Evolutionary conservation across 202 grass and related monocot genomes (phyloP).

Genomic region (Setaria italica): DNA sequence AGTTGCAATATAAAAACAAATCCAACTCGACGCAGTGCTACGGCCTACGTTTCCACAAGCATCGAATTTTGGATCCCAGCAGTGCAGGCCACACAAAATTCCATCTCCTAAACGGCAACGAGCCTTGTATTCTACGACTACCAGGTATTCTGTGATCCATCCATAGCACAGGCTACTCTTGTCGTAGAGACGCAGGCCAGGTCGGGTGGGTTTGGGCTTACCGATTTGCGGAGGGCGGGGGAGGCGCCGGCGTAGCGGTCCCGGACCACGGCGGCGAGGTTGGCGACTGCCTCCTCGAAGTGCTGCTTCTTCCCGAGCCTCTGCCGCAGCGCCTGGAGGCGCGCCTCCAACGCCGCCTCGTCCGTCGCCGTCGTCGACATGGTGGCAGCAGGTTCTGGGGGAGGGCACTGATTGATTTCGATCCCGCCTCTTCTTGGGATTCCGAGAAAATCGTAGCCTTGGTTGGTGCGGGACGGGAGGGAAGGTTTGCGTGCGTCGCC

Average conservation of each 20-base stretch:
- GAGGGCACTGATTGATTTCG: neutral
- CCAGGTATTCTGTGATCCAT: neutral
- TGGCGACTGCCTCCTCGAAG: slow-evolving; percentile 70
- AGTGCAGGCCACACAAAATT: neutral
- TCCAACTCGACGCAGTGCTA: neutral
- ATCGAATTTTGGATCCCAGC: slow-evolving; percentile 32
- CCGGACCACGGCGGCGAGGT: slow-evolving; percentile 58
- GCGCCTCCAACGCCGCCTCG: slow-evolving; percentile 52
- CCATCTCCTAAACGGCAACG: neutral
- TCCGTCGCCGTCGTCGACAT: slow-evolving; percentile 48
- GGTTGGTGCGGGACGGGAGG: neutral
- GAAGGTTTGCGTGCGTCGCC: slow-evolving; percentile 12
- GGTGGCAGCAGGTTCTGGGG: neutral
- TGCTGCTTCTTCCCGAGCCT: slow-evolving; percentile 81
- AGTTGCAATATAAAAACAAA: neutral
- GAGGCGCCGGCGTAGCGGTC: slow-evolving; percentile 60
- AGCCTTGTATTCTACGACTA: neutral
- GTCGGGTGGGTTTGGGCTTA: slow-evolving; percentile 22
- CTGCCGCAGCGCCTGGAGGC: slow-evolving; percentile 69
- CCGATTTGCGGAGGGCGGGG: slow-evolving; percentile 71
- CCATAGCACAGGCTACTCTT: neutral
- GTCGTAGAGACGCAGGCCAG: neutral
- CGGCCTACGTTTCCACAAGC: neutral
- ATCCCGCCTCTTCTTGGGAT: neutral
- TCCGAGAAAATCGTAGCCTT: neutral